These are phyloP conservation scores for Ampelocalamus luodianensis DNA, from an alignment of 176 grass and related monocot genomes.

Conservation along the genomic window DNA sequence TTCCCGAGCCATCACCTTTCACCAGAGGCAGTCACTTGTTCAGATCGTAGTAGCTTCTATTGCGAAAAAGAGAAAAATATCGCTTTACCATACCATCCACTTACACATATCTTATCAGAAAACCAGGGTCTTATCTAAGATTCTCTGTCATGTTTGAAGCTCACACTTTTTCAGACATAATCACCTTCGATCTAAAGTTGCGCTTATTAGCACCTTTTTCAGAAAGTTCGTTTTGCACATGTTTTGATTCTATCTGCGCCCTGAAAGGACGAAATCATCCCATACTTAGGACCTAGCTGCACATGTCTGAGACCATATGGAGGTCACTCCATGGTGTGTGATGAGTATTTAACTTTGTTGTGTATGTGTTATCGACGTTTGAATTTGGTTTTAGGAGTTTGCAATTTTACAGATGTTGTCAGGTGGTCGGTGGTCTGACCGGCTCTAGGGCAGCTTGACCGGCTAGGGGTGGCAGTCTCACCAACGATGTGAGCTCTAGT, in stretches of 20 bases:
- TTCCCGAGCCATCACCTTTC: background rate
- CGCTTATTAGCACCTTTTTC: background rate
- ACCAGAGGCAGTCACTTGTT: background rate
- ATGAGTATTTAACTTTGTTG: no score
- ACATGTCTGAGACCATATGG: no score
- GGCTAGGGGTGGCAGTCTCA: no score
- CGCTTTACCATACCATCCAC: conserved; percentile 28
- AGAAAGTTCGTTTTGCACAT: conserved; percentile 38
- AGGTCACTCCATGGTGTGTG: no score
- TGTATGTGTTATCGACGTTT: no score
- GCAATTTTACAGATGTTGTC: no score
- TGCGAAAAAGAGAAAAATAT: background rate
- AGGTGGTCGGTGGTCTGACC: no score
- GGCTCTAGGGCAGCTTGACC: no score
- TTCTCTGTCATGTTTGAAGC: conserved; percentile 3
- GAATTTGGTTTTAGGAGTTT: no score
- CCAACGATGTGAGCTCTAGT: no score
- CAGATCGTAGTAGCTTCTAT: background rate
- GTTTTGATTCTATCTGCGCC: background rate
- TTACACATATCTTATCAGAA: conserved; percentile 52
- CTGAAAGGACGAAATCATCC: background rate
- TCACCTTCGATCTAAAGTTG: conserved; percentile 45
- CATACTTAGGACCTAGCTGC: background rate
- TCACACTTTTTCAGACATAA: conserved; percentile 39
- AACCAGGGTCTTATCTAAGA: conserved; percentile 42